Percentiles rank a stretch among this genome's conserved stretches.
phyloP scores from a whole-genome alignment of 2,329 filamentous ascomycete species.

The Alternaria sp. region DNA sequence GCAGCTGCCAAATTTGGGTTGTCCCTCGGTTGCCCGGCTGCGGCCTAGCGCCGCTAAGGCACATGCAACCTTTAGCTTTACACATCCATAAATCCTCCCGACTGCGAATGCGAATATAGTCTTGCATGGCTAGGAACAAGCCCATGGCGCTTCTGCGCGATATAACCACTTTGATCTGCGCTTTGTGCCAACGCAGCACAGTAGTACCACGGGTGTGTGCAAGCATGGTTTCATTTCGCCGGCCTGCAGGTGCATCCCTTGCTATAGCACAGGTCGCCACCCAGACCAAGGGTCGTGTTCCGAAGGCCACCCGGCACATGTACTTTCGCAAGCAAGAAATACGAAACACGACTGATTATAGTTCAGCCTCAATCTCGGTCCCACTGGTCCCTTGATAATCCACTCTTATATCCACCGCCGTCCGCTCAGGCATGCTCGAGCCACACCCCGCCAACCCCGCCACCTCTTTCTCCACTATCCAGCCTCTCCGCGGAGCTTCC shows the following conservation, averaged over 20 bases:
- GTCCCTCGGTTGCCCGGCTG: not conserved
- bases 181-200: not conserved
- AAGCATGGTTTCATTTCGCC: not conserved
- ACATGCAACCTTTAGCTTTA: not conserved
- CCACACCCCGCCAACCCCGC: slow-evolving; percentile 31
- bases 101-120: not conserved
- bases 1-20: not conserved
- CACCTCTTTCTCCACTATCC: slow-evolving; percentile 17
- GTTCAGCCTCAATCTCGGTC: not conserved
- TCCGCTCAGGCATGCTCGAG: slow-evolving; percentile 27
- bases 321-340: not conserved
- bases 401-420: not conserved
- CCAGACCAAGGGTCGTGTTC: too few species aligned
- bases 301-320: too few species aligned
- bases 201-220: not conserved
- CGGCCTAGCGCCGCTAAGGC: not conserved
- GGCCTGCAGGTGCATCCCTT: not conserved
- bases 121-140: not conserved
- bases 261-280: not conserved
- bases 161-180: not conserved
- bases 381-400: not conserved
- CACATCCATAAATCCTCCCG: not conserved
- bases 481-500: slow-evolving; percentile 23
- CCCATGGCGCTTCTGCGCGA: not conserved
- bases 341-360: not conserved